Base-by-base conservation (phyloP, 2,329 filamentous ascomycete species). In the Epichloe festucae region DNA sequence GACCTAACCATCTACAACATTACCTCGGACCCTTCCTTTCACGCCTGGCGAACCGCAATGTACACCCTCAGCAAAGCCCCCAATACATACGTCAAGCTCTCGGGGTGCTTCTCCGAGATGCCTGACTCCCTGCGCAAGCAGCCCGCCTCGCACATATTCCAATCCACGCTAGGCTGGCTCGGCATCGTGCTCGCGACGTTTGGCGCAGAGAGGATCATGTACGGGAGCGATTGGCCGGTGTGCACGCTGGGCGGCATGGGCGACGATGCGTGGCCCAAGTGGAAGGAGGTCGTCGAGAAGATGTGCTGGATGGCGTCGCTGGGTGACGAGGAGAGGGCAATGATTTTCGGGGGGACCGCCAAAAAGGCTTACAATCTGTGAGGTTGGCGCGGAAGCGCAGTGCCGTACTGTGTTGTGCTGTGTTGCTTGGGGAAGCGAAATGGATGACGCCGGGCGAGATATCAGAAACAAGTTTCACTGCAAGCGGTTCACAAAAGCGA, bases 181-280 rank as follows among this genome's bases (percentile, higher is more conserved):
- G 78, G 82, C 54, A 78, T 84, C 49, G 70, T 90, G 0, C 78
- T 94, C 49, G 77, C 81, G 31, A 77, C 77, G 1, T 96, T 95
- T 62, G 82, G 85, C 1, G 70, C 85, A 0, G 64, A 72, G 21
- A 76, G 88, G 56, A 76, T 93, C 63, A 89, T 97, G 84, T 96
- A 93, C 67, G 90, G 85, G 23, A 90, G 85, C 57, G 89, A 96
- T 67, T 97, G 91, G 91, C 90, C 91, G 2, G 84, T 96, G 1
- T 95, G 89, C 69, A 90, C 88, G 55, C 70, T 88, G 31, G 42
- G 45, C 17, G 51, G 53, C 17, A 51, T 59, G 1, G 73, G 73
- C 42, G 70, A 75, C 46, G 67, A 72, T 21, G 82, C 86, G 35
- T 95, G 89, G 89, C 69, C 71, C 38, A 78, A 84, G 59, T 96